A percentile compares a stretch with the other conserved stretches of the same genome.
phyloP scores from a whole-genome alignment of 78 protist genomes.

The Speleostelium caveatum region DNA sequence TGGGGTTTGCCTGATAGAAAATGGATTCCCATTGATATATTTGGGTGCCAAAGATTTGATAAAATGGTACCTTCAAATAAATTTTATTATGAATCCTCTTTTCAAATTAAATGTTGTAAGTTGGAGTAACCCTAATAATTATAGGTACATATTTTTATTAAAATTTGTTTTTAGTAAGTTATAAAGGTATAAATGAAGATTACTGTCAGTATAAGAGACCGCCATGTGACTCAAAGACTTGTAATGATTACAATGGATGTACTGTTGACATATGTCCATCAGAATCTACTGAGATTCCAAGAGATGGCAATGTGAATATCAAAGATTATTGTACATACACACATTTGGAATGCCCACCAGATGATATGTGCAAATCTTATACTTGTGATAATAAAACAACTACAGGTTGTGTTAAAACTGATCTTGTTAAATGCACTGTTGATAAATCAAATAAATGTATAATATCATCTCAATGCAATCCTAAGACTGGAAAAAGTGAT shows the following conservation, averaged over 20 bases:
- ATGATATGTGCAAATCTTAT: background rate
- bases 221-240: background rate
- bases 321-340: background rate
- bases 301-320: background rate
- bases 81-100: background rate
- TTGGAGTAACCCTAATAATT: background rate
- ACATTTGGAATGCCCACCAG: conserved; percentile 20
- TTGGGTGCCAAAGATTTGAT: background rate
- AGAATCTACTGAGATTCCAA: background rate
- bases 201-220: background rate
- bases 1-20: background rate
- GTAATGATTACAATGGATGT: background rate
- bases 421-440: too few species aligned
- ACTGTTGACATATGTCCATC: background rate
- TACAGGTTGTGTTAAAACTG: too few species aligned
- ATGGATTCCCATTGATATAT: background rate
- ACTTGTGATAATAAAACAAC: background rate
- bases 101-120: background rate
- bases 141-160: too few species aligned
- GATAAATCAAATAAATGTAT: too few species aligned
- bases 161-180: too few species aligned
- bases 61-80: background rate
- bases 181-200: background rate
- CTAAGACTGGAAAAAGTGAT: background rate
- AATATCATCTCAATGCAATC: too few species aligned